Conservation (phyloP, 495 filamentous ascomycete species). For the Aspergillus bertholletiae region DNA sequence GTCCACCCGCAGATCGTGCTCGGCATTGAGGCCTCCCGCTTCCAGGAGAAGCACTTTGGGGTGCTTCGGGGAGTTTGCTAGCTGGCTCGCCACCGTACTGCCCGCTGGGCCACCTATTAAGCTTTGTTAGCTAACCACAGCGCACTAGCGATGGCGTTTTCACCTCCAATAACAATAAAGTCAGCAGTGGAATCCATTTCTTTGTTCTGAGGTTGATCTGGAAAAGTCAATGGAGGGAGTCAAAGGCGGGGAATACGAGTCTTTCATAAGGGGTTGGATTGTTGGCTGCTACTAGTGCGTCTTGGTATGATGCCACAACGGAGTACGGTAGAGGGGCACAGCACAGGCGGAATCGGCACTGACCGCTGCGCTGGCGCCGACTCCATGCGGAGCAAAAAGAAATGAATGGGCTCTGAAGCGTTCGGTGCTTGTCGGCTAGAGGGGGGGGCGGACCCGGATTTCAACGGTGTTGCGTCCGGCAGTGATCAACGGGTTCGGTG, state of each 20-base stretch:
- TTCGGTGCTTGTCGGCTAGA: not conserved
- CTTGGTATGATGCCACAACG: not conserved
- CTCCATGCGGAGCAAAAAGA: too few species aligned
- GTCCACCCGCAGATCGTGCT: slow-evolving; percentile 41
- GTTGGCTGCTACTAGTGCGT: not conserved
- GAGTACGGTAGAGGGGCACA: not conserved
- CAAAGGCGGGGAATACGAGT: not conserved
- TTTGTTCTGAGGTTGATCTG: not conserved
- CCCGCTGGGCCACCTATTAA: slow-evolving; percentile 54
- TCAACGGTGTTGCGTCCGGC: not conserved
- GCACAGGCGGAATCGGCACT: not conserved
- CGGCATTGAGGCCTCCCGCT: slow-evolving; percentile 50
- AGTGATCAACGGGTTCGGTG: not conserved
- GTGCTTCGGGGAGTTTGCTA: slow-evolving; percentile 40
- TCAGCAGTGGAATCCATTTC: not conserved
- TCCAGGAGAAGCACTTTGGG: slow-evolving; percentile 57
- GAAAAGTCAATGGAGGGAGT: not conserved
- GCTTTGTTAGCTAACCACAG: not conserved
- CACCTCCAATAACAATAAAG: not conserved
- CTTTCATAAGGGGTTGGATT: not conserved
- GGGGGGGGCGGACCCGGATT: too few species aligned
- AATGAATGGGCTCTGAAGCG: too few species aligned
- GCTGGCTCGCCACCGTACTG: slow-evolving; percentile 41
- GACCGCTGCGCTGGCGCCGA: not conserved
- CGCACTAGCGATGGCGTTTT: not conserved